These are phyloP conservation scores for Ballota nigra DNA, from an alignment of 257 asterid species.

Conservation along the genomic window DNA sequence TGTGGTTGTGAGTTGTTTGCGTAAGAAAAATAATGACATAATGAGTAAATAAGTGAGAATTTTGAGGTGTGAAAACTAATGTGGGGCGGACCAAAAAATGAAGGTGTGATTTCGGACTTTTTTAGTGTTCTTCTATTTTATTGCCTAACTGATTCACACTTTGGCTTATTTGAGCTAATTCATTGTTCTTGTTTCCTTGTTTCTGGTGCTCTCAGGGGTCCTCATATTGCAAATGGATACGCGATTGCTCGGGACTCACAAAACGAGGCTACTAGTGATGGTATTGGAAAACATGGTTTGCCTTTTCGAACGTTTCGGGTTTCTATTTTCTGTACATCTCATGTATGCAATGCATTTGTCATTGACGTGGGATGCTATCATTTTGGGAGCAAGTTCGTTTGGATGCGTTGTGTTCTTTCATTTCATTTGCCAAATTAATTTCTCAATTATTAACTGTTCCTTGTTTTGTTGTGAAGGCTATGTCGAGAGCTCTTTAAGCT, in stretches of 20 bases:
- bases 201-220: slow-evolving; percentile 39
- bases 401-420: slow-evolving; percentile 4
- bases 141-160: slow-evolving; percentile 8
- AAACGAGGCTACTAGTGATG: slow-evolving; percentile 26
- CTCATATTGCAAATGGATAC: slow-evolving; percentile 13
- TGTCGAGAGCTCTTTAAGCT: slow-evolving; percentile 23
- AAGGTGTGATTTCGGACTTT: too few species aligned
- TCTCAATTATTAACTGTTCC: slow-evolving; percentile 18
- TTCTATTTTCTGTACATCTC: not conserved
- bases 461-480: slow-evolving; percentile 34
- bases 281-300: slow-evolving; percentile 35
- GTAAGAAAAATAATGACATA: too few species aligned
- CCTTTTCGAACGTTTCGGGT: not conserved
- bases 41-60: too few species aligned
- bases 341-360: not conserved
- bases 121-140: not conserved
- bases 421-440: not conserved
- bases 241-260: slow-evolving; percentile 22
- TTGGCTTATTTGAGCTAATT: slow-evolving; percentile 3
- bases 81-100: too few species aligned
- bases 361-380: not conserved
- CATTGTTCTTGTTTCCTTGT: not conserved
- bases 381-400: not conserved
- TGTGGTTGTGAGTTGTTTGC: too few species aligned
- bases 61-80: too few species aligned